These are phyloP conservation scores for Cryptococcus sp. DNA, from an alignment of 1,284 basidiomycete species.

Conservation along the genomic window DNA sequence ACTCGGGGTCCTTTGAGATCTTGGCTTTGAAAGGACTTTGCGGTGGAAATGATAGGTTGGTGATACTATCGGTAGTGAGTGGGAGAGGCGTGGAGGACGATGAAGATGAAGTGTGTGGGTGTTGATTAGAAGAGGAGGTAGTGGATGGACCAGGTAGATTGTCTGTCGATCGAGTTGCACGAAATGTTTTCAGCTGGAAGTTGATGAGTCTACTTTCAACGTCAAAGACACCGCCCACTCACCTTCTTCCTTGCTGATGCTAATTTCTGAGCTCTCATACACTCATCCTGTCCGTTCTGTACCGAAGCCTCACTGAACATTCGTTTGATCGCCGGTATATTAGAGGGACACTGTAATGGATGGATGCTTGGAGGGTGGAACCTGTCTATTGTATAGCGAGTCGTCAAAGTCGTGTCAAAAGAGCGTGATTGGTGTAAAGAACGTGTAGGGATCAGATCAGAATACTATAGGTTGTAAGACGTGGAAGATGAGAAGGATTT, in stretches of 20 bases:
- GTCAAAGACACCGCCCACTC: conserved; percentile 1
- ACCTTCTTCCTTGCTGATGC: conserved; percentile 39
- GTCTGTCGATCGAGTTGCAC: conserved; percentile 28
- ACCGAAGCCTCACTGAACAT: too few species aligned
- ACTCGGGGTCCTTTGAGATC: background rate
- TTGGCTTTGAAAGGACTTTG: conserved; percentile 11
- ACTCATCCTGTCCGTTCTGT: conserved; percentile 3
- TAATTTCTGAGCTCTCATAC: conserved; percentile 27
- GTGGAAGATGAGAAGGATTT: too few species aligned
- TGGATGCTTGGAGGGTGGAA: too few species aligned
- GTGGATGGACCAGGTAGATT: background rate
- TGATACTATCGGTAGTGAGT: conserved; percentile 17
- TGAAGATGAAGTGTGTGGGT: conserved; percentile 10
- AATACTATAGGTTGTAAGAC: too few species aligned
- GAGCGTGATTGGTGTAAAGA: too few species aligned
- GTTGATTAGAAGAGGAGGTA: background rate
- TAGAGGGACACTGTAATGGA: too few species aligned
- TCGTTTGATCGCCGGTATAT: too few species aligned
- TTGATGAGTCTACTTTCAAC: background rate
- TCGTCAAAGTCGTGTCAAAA: too few species aligned
- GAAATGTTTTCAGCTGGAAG: conserved; percentile 35
- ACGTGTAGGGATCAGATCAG: too few species aligned
- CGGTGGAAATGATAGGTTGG: conserved; percentile 8
- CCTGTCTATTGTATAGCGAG: too few species aligned
- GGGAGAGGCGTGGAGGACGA: conserved; percentile 12